Percentiles rank a stretch among this genome's conserved stretches.
Conservation (phyloP, 2,329 filamentous ascomycete species). For the Exutisphaerella laricina region DNA sequence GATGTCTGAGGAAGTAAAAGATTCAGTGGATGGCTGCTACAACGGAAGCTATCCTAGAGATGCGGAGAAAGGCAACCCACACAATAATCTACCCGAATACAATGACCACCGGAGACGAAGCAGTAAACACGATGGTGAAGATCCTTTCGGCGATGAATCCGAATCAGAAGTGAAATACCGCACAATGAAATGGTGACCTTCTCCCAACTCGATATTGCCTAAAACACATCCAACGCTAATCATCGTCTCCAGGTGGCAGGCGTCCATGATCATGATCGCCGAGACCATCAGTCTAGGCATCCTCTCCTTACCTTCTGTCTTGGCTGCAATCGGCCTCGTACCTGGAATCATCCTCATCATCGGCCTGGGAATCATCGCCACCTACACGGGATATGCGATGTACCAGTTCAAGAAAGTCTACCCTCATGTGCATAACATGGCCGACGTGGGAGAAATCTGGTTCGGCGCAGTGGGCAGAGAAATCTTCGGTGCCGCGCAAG, state of each 20-base stretch:
- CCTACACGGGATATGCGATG: slow-evolving; percentile 56
- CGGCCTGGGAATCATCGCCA: slow-evolving; percentile 50
- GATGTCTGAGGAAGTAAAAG: not conserved
- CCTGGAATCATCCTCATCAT: slow-evolving; percentile 53
- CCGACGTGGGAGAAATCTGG: slow-evolving; percentile 62
- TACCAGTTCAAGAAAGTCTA: slow-evolving; percentile 54
- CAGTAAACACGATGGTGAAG: slow-evolving; percentile 11
- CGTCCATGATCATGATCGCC: slow-evolving; percentile 48
- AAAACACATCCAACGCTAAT: too few relatives aligned
- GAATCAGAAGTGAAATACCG: slow-evolving; percentile 45
- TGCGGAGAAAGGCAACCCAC: slow-evolving; percentile 4
- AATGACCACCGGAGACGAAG: slow-evolving; percentile 8
- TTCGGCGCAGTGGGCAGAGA: slow-evolving; percentile 58
- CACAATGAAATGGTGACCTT: slow-evolving; percentile 38
- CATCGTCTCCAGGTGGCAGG: slow-evolving; percentile 46
- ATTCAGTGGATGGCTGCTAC: slow-evolving; percentile 8
- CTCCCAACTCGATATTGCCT: too few relatives aligned
- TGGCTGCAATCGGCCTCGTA: slow-evolving; percentile 49
- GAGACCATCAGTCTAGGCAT: slow-evolving; percentile 55
- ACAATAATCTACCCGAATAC: slow-evolving; percentile 4
- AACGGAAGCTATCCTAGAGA: slow-evolving; percentile 4
- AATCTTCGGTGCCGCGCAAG: slow-evolving; percentile 57
- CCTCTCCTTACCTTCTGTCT: slow-evolving; percentile 49
- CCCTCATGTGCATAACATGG: slow-evolving; percentile 54
- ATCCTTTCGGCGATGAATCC: slow-evolving; percentile 18